A percentile compares a stretch with the other conserved stretches of the same genome.
These are phyloP conservation scores for Salix viminalis DNA, from an alignment of 345 rosid genomes.

Conservation along the genomic window DNA sequence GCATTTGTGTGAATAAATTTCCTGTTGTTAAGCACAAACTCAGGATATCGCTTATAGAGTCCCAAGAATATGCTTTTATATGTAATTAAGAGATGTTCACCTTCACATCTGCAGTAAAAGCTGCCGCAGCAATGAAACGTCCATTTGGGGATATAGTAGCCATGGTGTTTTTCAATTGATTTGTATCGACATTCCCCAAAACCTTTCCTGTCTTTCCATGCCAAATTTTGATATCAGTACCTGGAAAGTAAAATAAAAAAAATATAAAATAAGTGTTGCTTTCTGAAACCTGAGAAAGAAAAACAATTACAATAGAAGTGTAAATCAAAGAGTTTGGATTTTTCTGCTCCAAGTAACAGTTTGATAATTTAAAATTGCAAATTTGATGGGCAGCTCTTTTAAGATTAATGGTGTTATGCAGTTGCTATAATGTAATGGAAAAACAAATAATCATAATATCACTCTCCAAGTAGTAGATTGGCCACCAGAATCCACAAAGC, in stretches of 20 bases:
- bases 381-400: neutral
- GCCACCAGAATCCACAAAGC: no score
- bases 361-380: neutral
- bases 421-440: neutral
- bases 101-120: constrained; percentile 99
- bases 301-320: neutral
- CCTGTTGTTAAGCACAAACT: no score
- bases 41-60: neutral
- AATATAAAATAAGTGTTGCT: constrained; percentile 1
- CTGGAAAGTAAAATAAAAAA: constrained; percentile 34
- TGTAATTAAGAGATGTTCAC: constrained; percentile 28
- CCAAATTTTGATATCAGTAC: constrained; percentile 93
- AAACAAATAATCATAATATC: neutral
- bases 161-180: constrained; percentile 91
- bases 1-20: neutral
- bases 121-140: constrained; percentile 95
- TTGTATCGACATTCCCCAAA: constrained; percentile 83
- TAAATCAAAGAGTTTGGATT: neutral
- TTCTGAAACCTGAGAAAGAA: neutral
- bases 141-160: constrained; percentile 94
- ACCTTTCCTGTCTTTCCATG: constrained; percentile 86
- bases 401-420: neutral
- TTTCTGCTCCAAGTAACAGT: neutral
- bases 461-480: no score
- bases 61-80: neutral